These are phyloP conservation scores for Lipomyces sp. DNA, from an alignment of 805 yeast species.

Conservation along the genomic window DNA sequence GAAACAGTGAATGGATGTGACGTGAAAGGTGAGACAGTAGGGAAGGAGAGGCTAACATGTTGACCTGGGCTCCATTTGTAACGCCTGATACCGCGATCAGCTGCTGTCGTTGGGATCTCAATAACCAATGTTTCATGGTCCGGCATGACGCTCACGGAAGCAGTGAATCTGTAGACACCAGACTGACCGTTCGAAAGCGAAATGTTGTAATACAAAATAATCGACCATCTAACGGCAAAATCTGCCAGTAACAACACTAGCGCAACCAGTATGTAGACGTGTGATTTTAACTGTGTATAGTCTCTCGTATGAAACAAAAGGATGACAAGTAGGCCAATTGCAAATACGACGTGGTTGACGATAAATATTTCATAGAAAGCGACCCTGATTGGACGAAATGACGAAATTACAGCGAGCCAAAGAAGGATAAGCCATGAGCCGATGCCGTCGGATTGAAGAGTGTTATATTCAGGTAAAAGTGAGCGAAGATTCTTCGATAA, in stretches of 20 bases:
- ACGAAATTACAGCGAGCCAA: constrained; percentile 39
- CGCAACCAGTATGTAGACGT: constrained; percentile 39
- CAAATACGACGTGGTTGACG: constrained; percentile 38
- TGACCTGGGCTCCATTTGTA: constrained; percentile 39
- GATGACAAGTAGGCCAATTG: constrained; percentile 38
- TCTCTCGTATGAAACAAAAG: constrained; percentile 38
- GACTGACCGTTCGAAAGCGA: constrained; percentile 10
- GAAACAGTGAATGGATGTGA: constrained; percentile 48
- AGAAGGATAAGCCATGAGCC: constrained; percentile 39
- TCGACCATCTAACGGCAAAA: constrained; percentile 30
- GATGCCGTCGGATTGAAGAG: constrained; percentile 37
- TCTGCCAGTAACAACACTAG: constrained; percentile 39
- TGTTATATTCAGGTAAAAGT: constrained; percentile 26
- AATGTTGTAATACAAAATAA: constrained; percentile 25
- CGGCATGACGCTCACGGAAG: constrained; percentile 21
- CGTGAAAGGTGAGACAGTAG: constrained; percentile 33
- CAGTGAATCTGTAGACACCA: constrained; percentile 25
- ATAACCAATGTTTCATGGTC: constrained; percentile 11
- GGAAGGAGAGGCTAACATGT: constrained; percentile 32
- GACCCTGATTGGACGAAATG: constrained; percentile 43
- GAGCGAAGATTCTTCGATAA: constrained; percentile 33
- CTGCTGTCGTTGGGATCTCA: constrained; percentile 22
- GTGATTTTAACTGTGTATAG: constrained; percentile 27
- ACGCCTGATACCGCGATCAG: constrained; percentile 6
- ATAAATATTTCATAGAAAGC: constrained; percentile 39